Conservation (phyloP, 192 early-diverging fungal genomes). For the Entrophospora sp. region DNA sequence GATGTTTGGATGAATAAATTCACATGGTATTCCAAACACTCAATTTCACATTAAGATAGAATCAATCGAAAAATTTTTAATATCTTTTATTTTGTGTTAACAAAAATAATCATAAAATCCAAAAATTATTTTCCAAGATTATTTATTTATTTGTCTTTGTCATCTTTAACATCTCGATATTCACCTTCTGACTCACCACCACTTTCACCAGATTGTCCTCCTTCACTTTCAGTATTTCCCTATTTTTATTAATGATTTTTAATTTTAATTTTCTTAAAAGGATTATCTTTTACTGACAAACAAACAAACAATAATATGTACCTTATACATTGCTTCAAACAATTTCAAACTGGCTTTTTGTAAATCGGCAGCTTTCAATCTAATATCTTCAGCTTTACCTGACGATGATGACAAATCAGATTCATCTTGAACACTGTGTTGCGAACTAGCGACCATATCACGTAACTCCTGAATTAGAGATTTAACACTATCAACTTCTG, state of each 20-base stretch:
- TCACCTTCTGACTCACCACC: background rate
- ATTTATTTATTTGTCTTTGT: background rate
- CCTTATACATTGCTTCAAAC: conserved; percentile 97
- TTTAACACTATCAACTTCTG: conserved; percentile 81
- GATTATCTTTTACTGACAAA: background rate
- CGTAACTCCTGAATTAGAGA: conserved; percentile 74
- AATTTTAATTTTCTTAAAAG: background rate
- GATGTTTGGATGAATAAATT: too few species aligned
- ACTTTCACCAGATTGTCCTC: background rate
- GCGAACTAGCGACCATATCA: conserved; percentile 63
- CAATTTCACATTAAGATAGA: too few species aligned
- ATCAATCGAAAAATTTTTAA: too few species aligned
- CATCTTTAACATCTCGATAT: conserved; percentile 2
- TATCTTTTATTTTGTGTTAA: too few species aligned
- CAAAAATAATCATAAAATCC: too few species aligned
- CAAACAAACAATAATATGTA: background rate
- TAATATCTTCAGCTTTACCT: conserved; percentile 77
- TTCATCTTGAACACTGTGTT: too few species aligned
- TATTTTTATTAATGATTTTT: background rate
- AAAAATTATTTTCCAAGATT: too few species aligned
- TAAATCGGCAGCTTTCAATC: conserved; percentile 73
- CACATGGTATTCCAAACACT: too few species aligned
- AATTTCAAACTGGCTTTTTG: conserved; percentile 90
- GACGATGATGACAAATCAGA: too few species aligned
- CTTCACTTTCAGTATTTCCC: background rate